Percentiles rank a stretch among this genome's conserved stretches.
phyloP scores from a whole-genome alignment of 2,329 filamentous ascomycete genomes.

The Botryotinia convoluta region DNA sequence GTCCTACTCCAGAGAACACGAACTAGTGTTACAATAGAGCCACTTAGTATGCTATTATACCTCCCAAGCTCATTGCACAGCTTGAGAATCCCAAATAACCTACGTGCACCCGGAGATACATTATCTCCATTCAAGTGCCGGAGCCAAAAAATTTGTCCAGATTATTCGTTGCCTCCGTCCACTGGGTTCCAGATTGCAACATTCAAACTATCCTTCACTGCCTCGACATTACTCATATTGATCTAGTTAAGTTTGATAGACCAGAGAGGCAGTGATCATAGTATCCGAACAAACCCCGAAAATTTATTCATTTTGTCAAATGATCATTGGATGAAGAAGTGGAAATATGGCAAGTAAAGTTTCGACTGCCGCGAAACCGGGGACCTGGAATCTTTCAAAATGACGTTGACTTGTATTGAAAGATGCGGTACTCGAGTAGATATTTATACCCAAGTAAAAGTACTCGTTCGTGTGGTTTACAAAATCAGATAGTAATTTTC shows the following conservation, averaged over 20 bases:
- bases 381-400: background rate
- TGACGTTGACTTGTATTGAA: background rate
- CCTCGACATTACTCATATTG: background rate
- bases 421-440: background rate
- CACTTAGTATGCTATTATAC: background rate
- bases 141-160: background rate
- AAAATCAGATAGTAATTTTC: background rate
- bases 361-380: background rate
- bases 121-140: background rate
- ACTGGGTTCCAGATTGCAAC: background rate
- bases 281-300: background rate
- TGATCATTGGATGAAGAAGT: background rate
- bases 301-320: background rate
- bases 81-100: background rate
- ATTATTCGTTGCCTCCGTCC: background rate
- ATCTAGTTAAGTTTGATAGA: background rate
- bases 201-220: background rate
- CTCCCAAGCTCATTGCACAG: background rate
- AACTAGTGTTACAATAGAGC: background rate
- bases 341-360: background rate
- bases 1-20: background rate
- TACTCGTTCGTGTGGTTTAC: background rate
- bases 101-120: background rate
- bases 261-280: background rate
- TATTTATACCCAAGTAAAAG: background rate